These are phyloP conservation scores for Ceratobasidium sp. DNA, from an alignment of 1,284 basidiomycete species.

Conservation along the genomic window DNA sequence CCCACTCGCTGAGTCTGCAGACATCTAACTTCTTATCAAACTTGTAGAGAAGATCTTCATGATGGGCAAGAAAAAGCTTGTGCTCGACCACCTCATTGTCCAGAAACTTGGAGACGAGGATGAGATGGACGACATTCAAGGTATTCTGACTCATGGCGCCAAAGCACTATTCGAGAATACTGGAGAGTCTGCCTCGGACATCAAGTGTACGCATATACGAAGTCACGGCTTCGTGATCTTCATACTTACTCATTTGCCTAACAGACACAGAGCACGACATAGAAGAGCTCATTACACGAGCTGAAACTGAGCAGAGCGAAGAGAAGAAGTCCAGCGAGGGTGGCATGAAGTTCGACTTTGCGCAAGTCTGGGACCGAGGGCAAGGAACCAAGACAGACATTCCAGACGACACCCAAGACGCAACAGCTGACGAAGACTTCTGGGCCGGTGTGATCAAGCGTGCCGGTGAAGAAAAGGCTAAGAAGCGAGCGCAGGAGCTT, in stretches of 20 bases:
- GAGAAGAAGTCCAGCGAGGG: slow-evolving; percentile 54
- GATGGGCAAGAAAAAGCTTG: slow-evolving; percentile 89
- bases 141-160: slow-evolving; percentile 85
- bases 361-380: slow-evolving; percentile 87
- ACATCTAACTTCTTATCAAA: background rate
- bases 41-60: slow-evolving; percentile 83
- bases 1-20: slow-evolving; percentile 1
- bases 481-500: slow-evolving; percentile 61
- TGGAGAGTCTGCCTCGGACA: slow-evolving; percentile 65
- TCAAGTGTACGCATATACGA: slow-evolving; percentile 66
- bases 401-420: slow-evolving; percentile 57
- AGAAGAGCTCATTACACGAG: slow-evolving; percentile 83
- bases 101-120: slow-evolving; percentile 90
- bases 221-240: background rate
- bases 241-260: slow-evolving; percentile 19
- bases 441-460: slow-evolving; percentile 66
- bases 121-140: slow-evolving; percentile 77
- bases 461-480: slow-evolving; percentile 53
- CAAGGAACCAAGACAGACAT: slow-evolving; percentile 75
- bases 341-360: slow-evolving; percentile 75
- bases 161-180: slow-evolving; percentile 78
- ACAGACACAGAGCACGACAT: slow-evolving; percentile 81
- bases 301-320: slow-evolving; percentile 74
- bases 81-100: slow-evolving; percentile 90
- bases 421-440: slow-evolving; percentile 70